phyloP scores from a whole-genome alignment of 2,329 filamentous ascomycete genomes.

The Decorospora gaudefroyi region DNA sequence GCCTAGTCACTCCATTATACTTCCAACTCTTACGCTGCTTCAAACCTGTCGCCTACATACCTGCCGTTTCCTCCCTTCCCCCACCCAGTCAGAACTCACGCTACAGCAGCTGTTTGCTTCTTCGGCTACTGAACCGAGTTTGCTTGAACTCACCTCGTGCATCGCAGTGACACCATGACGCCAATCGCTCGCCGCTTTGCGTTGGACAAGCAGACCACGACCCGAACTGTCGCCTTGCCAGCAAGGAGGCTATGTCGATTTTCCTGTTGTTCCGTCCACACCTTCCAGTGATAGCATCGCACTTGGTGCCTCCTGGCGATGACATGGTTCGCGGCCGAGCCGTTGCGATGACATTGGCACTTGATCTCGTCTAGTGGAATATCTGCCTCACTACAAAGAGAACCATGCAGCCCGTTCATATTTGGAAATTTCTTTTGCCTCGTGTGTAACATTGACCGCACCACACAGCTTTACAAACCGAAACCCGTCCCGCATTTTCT shows the following conservation, averaged over 20 bases:
- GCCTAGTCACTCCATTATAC: too few relatives aligned
- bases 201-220: background rate
- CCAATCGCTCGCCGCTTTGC: slow-evolving; percentile 2
- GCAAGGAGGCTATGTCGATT: background rate
- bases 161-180: slow-evolving; percentile 1
- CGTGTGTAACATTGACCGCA: background rate
- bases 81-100: too few relatives aligned
- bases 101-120: too few relatives aligned
- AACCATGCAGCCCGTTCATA: background rate
- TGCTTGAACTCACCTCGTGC: slow-evolving; percentile 4
- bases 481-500: background rate
- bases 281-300: background rate
- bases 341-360: background rate
- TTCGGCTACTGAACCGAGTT: slow-evolving; percentile 1
- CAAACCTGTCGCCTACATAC: background rate
- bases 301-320: slow-evolving; percentile 2
- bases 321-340: background rate
- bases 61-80: slow-evolving; percentile 3
- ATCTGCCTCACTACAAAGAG: slow-evolving; percentile 3
- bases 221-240: background rate
- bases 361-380: background rate
- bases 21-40: background rate
- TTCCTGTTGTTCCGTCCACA: background rate
- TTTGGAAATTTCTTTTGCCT: background rate
- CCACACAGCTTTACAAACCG: background rate